Conservation (phyloP, 1,139 yeast species). For the Blastobotrys serpentis region DNA sequence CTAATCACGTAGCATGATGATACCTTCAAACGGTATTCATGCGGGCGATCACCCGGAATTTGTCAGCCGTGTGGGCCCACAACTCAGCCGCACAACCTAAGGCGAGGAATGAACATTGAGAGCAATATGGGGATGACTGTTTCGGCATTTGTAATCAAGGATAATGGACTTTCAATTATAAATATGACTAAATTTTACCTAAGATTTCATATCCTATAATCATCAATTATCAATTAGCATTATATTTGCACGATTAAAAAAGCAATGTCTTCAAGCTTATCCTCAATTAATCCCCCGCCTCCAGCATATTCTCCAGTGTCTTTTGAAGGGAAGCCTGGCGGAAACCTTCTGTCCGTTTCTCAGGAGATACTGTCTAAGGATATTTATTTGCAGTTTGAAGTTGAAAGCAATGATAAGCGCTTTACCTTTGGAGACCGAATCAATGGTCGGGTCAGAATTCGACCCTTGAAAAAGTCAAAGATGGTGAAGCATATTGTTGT, state of each 20-base stretch:
- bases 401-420: neutral
- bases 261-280: too few species aligned
- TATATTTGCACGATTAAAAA: too few species aligned
- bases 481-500: neutral
- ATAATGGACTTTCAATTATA: too few species aligned
- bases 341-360: neutral
- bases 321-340: too few species aligned
- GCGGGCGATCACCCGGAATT: neutral
- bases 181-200: too few species aligned
- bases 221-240: neutral
- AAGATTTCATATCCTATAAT: too few species aligned
- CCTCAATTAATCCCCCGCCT: neutral
- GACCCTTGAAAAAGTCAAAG: neutral
- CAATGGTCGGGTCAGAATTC: neutral
- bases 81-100: neutral
- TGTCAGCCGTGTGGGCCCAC: constrained; percentile 3
- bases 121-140: neutral
- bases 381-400: neutral
- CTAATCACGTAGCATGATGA: too few species aligned
- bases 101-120: neutral
- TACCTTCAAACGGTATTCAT: neutral
- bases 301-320: too few species aligned
- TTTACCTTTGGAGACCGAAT: neutral
- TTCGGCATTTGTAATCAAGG: constrained; percentile 1
- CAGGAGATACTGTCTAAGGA: neutral